Evolutionary conservation across 331 rosid species (phyloP), one percentile per base, ranked within the genome.

Genomic region (Prunus yedoensis): DNA sequence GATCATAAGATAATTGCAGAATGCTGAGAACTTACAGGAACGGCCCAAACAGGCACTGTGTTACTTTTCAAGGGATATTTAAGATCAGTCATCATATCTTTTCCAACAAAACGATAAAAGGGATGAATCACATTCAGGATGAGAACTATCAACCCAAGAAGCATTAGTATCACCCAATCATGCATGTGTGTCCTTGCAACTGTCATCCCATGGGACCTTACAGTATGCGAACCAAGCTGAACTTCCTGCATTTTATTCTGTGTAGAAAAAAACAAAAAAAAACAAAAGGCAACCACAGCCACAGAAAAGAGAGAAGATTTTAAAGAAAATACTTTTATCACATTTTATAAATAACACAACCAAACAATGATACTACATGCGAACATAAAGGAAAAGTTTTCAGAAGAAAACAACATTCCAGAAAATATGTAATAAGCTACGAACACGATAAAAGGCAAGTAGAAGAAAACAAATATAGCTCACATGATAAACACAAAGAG

Each of bases 21-120:
- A 57, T 0, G 2, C 46, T 3, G 74, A 21, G 75, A 81, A 88
- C 98, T 79, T 69, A 93, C 98, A 49, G 97, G 96, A 78, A 93
- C 83, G 57, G 94, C 85, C 97, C 96, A 93, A 76, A 71, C 60
- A 73, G 98, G 98, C 58, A 93, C 96, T 4, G 97, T 91, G 78
- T 87, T 89, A 79, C 85, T 86, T 85, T 91, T 89, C 58, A 93
- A 62, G 45, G 98, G 98, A 80, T 85, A 93, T 82, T 71, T 89
- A 80, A 93, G 97, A 82, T 89, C 93, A 57, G 77, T 60, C 97
- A 91, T 91, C 98, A 91, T 89, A 80, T 91, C 97, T 87, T 91
- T 81, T 78, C 96, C 96, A 54, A 93, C 97, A 84, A 77, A 93
- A 69, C 97, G 97, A 89, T 88, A 86, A 87, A 93, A 93, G 56